Evolutionary conservation across 2,329 filamentous ascomycete species (phyloP).

Genomic region (Neonectria punicea): DNA sequence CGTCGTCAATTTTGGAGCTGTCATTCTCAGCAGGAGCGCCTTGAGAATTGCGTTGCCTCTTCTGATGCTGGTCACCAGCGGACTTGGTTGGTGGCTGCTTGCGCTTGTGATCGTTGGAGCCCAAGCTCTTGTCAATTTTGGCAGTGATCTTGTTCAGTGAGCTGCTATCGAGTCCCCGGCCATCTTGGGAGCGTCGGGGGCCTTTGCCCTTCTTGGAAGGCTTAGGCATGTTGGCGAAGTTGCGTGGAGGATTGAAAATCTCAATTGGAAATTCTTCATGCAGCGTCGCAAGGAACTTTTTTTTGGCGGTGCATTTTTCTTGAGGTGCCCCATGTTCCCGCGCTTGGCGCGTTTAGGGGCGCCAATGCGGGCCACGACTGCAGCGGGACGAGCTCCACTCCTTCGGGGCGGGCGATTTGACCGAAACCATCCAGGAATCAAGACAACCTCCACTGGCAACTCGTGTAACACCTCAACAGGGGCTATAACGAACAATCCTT

Average conservation of each 20-base stretch:
- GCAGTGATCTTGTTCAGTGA: conserved; percentile 64
- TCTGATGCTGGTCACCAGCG: conserved; percentile 48
- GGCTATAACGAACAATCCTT: background rate
- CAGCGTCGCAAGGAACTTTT: conserved; percentile 37
- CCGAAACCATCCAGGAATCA: conserved; percentile 12
- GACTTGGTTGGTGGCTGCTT: conserved; percentile 54
- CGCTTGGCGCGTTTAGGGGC: conserved; percentile 36
- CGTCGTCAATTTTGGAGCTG: conserved; percentile 43
- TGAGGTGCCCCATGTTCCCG: conserved; percentile 27
- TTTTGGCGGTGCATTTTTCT: conserved; percentile 37
- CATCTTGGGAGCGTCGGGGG: conserved; percentile 36
- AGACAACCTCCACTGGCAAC: conserved; percentile 6
- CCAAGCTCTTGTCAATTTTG: conserved; percentile 65
- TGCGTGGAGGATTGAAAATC: conserved; percentile 28
- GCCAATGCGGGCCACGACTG: conserved; percentile 14
- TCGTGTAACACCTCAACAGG: background rate
- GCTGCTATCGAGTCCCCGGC: conserved; percentile 57
- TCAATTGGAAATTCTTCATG: conserved; percentile 33
- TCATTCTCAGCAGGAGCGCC: conserved; percentile 38
- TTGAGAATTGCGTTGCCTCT: conserved; percentile 51
- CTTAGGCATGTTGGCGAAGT: conserved; percentile 45
- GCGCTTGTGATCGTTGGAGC: conserved; percentile 54
- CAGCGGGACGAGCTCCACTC: conserved; percentile 19
- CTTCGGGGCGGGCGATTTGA: conserved; percentile 16
- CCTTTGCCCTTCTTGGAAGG: conserved; percentile 52